Evolutionary conservation across 176 grass and related monocot genomes (phyloP).

Genomic region (Rhynchospora tenuis): DNA sequence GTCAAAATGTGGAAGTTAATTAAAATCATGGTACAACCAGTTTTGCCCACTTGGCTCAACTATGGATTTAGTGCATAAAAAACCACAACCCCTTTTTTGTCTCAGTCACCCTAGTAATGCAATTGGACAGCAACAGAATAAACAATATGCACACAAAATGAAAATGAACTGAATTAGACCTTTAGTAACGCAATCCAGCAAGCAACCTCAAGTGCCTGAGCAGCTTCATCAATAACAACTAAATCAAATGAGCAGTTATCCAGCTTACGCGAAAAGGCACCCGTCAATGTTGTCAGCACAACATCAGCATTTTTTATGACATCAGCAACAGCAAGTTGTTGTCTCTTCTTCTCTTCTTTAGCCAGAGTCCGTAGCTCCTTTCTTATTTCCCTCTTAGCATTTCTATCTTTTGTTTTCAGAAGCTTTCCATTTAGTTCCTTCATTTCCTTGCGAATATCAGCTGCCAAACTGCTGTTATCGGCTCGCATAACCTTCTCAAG

Average conservation of each 20-base stretch:
- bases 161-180: constrained; percentile 41
- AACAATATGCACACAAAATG: constrained; percentile 4
- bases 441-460: constrained; percentile 99
- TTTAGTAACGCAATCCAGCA: constrained; percentile 95
- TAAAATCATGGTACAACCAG: background rate
- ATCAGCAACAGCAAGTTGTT: constrained; percentile 83
- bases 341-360: constrained; percentile 88
- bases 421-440: constrained; percentile 88
- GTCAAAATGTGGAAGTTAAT: background rate
- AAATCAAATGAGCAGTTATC: constrained; percentile 75
- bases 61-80: background rate
- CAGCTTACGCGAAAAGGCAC: constrained; percentile 78
- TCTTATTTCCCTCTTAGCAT: constrained; percentile 80
- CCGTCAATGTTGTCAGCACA: constrained; percentile 91
- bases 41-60: background rate
- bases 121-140: background rate
- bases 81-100: background rate
- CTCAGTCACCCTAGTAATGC: background rate
- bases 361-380: constrained; percentile 87
- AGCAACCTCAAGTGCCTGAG: constrained; percentile 93
- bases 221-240: constrained; percentile 96
- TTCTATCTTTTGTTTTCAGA: constrained; percentile 86
- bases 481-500: constrained; percentile 70
- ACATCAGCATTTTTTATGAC: constrained; percentile 90
- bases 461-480: constrained; percentile 92